These are phyloP conservation scores for Trichothecium sympodiale DNA, from an alignment of 2,329 filamentous ascomycete genomes.

Conservation along the genomic window DNA sequence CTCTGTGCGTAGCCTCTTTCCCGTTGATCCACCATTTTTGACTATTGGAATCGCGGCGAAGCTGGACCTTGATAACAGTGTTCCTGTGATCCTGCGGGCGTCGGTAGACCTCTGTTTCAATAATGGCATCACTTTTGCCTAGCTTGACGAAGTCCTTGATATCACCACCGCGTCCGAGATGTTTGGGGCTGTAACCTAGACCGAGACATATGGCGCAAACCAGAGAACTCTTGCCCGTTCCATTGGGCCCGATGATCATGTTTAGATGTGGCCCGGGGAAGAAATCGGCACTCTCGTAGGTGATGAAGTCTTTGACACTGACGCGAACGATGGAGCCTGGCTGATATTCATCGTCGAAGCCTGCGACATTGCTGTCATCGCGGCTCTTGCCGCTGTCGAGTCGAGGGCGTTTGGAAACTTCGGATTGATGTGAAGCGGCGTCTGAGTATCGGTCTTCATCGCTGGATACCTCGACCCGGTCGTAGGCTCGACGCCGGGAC, in stretches of 20 bases:
- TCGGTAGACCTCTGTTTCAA: conserved; percentile 83
- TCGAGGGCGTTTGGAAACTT: conserved; percentile 7
- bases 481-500: too few species aligned
- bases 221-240: conserved; percentile 92
- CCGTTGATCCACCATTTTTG: conserved; percentile 71
- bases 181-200: conserved; percentile 70
- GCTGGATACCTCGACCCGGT: neutral
- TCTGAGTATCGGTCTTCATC: too few species aligned
- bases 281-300: conserved; percentile 87
- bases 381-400: conserved; percentile 2
- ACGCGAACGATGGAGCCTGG: conserved; percentile 85
- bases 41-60: conserved; percentile 73
- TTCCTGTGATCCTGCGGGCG: conserved; percentile 51
- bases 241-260: conserved; percentile 98
- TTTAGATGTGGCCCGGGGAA: conserved; percentile 85
- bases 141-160: conserved; percentile 91
- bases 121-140: conserved; percentile 61
- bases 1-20: conserved; percentile 47
- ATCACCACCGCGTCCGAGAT: conserved; percentile 76
- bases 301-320: conserved; percentile 81
- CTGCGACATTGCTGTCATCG: conserved; percentile 8
- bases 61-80: conserved; percentile 61
- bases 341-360: conserved; percentile 32
- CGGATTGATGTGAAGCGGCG: too few species aligned
- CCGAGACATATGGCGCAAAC: conserved; percentile 95